Base-by-base conservation (phyloP, 2,329 filamentous ascomycete genomes). In the Trichoderma harzianum region DNA sequence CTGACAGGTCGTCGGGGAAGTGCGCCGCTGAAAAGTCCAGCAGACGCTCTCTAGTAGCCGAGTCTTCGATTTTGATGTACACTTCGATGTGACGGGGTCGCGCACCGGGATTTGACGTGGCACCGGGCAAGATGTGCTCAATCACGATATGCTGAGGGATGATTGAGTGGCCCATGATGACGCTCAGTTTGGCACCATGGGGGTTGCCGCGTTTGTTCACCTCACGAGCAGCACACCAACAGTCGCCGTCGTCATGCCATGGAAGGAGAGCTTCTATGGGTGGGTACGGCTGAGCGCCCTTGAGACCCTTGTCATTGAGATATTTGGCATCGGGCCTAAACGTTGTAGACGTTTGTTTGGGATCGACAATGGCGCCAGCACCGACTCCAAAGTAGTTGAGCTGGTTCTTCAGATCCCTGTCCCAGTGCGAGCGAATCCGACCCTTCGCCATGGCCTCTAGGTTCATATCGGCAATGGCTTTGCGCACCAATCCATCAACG, bases 231-330 rank as follows among this genome's bases (percentile, higher is more conserved):
- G 91, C 90, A 80, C 95, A 98, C 92, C 94, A 98, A 81, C 94
- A 97, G 73, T 98, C 93, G 24, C 92, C 93, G 39, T 91, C 87
- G 63, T 97, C 93, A 11, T 90, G 84, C 94, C 95, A 97, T 4
- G 84, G 82, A 2, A 71, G 65, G 2, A 97, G 84, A 1, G 92
- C 93, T 0, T 85, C 80, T n/a, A 83, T 77, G 0, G 86, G 85
- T 1, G 85, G 82, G 3, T 72, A 68, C 1, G 75, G 75, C 5
- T 75, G 69, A 11, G 76, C 28, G 47, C 75, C 74, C 2, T 68
- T 53, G 24, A 77, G 5, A 1, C 78, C 79, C 7, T 76, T 75
- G 32, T 73, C 65, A 62, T 70, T 57, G 34, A 76, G 53, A 21
- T 76, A 76, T 18, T 72, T 70, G 0, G 69, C 32, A 53, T 73